Evolutionary conservation across 495 filamentous ascomycete species (phyloP), one percentile per base, ranked within the genome.

Genomic region (Podospora appendiculata): DNA sequence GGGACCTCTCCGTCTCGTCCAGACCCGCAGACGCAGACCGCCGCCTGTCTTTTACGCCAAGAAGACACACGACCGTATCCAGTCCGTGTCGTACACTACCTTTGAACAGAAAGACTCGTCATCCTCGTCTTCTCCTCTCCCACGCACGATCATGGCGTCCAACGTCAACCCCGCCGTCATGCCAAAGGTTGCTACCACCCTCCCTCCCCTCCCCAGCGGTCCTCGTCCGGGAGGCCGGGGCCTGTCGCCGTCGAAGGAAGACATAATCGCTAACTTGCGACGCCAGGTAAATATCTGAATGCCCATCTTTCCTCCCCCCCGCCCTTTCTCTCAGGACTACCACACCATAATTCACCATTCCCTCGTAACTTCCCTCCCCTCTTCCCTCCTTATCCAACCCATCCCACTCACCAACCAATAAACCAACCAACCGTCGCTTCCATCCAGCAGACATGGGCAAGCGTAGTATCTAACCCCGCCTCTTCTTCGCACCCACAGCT

Each of bases 71-170:
- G 51, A 33, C 54, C 10, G 69, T 62, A 40, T 67, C 57, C 55
- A 62, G 40, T 55, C 54, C 16, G 63, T 71, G 9, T 75, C 58
- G 39, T 65, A 54, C 41, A 68, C 64, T 41, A 80, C 61, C 14
- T 74, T 81, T 72, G 71, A 79, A 48, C 60, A 25, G 5, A 2
- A 76, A 55, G 58, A 74, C 69, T 41, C 14, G 25, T 78, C 74
- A 10, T 43, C 41, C 4, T 17, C 34, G 34, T 18, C n/a, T 48
- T 19, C 36, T 41, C 36, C 25, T 46, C 41, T 16, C 32, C 16
- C 32, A 41, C n/a, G 53, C 54, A 59, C 47, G 32, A 62, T 63
- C 54, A 55, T 53, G 17, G 19, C 25, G 35, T 50, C 60, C 51
- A 66, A 66, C 58, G 5, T 25, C 25, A 25, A 25, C 25, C 25